phyloP scores from a whole-genome alignment of 1,284 basidiomycete species.

The Marasmius tenuissimus region DNA sequence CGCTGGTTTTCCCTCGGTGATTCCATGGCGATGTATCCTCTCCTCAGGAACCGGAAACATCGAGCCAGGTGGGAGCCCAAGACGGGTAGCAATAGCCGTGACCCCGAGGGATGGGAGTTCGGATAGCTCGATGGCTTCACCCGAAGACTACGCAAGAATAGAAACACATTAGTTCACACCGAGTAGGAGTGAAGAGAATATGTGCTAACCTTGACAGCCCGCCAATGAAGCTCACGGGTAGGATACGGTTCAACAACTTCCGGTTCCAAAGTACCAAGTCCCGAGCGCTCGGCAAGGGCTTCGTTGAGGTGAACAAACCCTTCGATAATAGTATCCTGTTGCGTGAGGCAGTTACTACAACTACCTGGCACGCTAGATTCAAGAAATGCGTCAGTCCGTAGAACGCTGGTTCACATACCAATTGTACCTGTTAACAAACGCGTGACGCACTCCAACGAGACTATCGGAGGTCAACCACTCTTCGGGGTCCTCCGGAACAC shows the following conservation, averaged over 20 bases:
- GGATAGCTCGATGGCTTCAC: slow-evolving; percentile 3
- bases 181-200: not conserved
- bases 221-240: slow-evolving; percentile 36
- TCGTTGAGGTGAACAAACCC: slow-evolving; percentile 54
- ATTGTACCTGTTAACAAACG: slow-evolving; percentile 35
- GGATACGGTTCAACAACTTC: slow-evolving; percentile 38
- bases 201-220: slow-evolving; percentile 30
- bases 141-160: slow-evolving; percentile 3
- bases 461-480: slow-evolving; percentile 32
- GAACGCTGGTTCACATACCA: not conserved
- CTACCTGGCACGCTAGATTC: slow-evolving; percentile 24
- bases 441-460: slow-evolving; percentile 38
- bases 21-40: slow-evolving; percentile 8
- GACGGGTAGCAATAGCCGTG: slow-evolving; percentile 6
- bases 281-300: slow-evolving; percentile 27
- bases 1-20: too few relatives aligned
- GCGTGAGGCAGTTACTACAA: slow-evolving; percentile 39
- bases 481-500: slow-evolving; percentile 31
- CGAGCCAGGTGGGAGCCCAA: slow-evolving; percentile 9
- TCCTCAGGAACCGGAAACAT: slow-evolving; percentile 11
- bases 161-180: not conserved
- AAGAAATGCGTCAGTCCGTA: not conserved
- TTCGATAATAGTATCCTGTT: slow-evolving; percentile 39
- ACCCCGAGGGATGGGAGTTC: slow-evolving; percentile 6
- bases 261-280: slow-evolving; percentile 31